A percentile compares a stretch with the other conserved stretches of the same genome.
phyloP scores from a whole-genome alignment of 306 rosid genomes.

The Vigna angularis region DNA sequence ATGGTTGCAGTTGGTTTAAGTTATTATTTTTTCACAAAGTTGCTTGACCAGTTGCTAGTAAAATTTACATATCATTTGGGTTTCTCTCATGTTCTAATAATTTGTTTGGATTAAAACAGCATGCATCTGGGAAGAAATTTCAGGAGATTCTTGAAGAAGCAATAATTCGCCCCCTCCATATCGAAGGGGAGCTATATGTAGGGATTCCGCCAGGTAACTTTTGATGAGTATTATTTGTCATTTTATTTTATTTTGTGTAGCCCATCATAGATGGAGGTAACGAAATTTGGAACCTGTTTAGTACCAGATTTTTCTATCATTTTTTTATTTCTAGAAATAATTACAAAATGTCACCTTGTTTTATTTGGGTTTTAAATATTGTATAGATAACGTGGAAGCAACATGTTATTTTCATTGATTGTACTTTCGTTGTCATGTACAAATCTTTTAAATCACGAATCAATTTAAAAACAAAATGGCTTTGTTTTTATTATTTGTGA shows the following conservation, averaged over 20 bases:
- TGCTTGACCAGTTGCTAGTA: slow-evolving; percentile 14
- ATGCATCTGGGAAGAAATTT: slow-evolving; percentile 87
- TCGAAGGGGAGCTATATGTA: slow-evolving; percentile 91
- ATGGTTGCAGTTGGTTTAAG: neutral
- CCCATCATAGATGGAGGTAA: neutral
- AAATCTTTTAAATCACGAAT: neutral
- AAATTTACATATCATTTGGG: neutral
- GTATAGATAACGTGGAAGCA: neutral
- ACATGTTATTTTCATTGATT: neutral
- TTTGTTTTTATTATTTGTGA: neutral
- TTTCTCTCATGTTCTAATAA: slow-evolving; percentile 47
- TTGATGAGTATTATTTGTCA: slow-evolving; percentile 10
- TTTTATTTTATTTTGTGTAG: neutral
- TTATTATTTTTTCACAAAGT: neutral
- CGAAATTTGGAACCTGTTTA: neutral
- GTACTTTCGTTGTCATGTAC: neutral
- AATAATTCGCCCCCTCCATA: slow-evolving; percentile 74
- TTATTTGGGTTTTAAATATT: neutral
- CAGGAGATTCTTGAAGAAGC: slow-evolving; percentile 97
- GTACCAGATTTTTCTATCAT: neutral
- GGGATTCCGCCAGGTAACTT: slow-evolving; percentile 96
- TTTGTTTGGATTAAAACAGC: slow-evolving; percentile 63
- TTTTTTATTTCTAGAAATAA: neutral
- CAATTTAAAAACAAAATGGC: neutral
- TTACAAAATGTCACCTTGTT: neutral